Conservation (phyloP, 2,329 filamentous ascomycete species). For the Trichoderma breve region DNA sequence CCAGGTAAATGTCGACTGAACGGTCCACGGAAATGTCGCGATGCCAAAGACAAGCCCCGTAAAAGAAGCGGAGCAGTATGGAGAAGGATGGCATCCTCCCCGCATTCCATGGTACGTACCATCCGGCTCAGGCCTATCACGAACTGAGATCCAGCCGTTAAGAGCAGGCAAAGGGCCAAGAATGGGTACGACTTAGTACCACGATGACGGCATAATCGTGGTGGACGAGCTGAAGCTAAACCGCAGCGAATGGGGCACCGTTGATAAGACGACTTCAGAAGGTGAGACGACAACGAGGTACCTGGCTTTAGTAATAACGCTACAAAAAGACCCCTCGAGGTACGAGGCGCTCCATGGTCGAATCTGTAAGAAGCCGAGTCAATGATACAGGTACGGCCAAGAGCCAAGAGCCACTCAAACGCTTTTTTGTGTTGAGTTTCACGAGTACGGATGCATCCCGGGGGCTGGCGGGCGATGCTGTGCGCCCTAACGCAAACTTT, state of each 20-base stretch:
- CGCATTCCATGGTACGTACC: conserved; percentile 17
- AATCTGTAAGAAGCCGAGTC: background rate
- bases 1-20: background rate
- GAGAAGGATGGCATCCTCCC: conserved; percentile 6
- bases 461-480: conserved; percentile 7
- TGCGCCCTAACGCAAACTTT: background rate
- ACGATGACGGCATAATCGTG: conserved; percentile 5
- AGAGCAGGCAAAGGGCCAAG: background rate
- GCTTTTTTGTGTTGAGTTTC: background rate
- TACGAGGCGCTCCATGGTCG: background rate
- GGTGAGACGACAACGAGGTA: conserved; percentile 8
- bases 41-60: background rate
- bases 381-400: background rate
- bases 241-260: background rate
- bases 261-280: conserved; percentile 14
- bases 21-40: background rate
- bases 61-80: conserved; percentile 5
- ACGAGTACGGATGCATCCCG: background rate
- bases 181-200: background rate
- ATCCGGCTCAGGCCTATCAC: background rate
- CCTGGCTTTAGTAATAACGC: background rate
- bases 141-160: background rate
- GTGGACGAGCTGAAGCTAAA: background rate
- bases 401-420: background rate
- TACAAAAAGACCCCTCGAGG: background rate